Evolutionary conservation across 345 rosid genomes (phyloP).

Genomic region (Zanthoxylum bungeanum): DNA sequence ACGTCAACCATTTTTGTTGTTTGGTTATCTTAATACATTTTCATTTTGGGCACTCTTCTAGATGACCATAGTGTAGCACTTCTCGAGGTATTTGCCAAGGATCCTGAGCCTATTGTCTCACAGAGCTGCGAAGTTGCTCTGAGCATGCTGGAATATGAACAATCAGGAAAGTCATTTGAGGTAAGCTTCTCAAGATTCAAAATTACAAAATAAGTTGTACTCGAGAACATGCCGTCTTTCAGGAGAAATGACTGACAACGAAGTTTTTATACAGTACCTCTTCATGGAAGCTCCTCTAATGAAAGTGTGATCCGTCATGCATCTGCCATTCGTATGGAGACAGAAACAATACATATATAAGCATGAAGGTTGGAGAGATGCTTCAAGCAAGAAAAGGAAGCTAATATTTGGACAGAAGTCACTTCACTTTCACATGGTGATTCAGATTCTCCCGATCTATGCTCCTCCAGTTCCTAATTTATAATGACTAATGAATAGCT

Average conservation of each 20-base stretch:
- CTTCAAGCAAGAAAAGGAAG: not conserved
- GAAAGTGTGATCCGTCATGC: conserved; percentile 8
- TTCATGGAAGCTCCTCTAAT: conserved; percentile 67
- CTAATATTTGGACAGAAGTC: no score
- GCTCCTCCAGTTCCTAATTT: no score
- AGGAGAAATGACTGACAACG: conserved; percentile 1
- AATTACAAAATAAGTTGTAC: not conserved
- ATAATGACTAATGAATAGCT: no score
- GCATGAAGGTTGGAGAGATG: not conserved
- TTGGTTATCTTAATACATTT: no score
- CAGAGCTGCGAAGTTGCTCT: conserved; percentile 97
- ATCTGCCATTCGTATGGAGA: not conserved
- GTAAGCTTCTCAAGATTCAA: conserved; percentile 25
- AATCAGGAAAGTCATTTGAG: conserved; percentile 91
- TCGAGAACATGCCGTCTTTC: not conserved
- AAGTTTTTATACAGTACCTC: conserved; percentile 54
- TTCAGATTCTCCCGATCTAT: no score
- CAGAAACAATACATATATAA: not conserved
- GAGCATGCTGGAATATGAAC: conserved; percentile 89
- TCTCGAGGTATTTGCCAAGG: conserved; percentile 72
- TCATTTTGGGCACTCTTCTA: conserved; percentile 12
- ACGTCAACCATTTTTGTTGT: not conserved
- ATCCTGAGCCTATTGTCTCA: conserved; percentile 84
- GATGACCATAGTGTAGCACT: conserved; percentile 78
- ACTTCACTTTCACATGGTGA: no score